Conservation (phyloP, 2,329 filamentous ascomycete genomes). For the Penicillium nordicum region DNA sequence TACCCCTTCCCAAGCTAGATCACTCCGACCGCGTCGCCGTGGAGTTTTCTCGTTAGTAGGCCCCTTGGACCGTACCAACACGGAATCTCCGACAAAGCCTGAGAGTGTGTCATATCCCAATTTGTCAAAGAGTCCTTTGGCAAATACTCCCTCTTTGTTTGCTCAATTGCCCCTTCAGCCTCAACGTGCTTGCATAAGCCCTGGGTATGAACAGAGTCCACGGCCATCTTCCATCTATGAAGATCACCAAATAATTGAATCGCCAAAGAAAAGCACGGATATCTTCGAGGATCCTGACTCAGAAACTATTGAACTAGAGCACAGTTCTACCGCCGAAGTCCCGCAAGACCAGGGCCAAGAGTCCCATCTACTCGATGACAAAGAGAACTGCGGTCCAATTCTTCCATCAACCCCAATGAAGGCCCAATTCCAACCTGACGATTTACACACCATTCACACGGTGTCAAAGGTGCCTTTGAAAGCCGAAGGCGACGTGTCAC, state of each 20-base stretch:
- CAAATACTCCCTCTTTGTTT: slow-evolving; percentile 15
- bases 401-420: slow-evolving; percentile 57
- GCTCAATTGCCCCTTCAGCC: slow-evolving; percentile 15
- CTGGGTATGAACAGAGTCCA: slow-evolving; percentile 12
- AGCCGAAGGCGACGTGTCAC: slow-evolving; percentile 54
- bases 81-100: neutral
- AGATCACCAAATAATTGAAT: slow-evolving; percentile 10
- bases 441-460: slow-evolving; percentile 62
- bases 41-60: slow-evolving; percentile 38
- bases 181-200: slow-evolving; percentile 9
- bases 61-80: slow-evolving; percentile 15
- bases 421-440: slow-evolving; percentile 36
- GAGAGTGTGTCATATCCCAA: slow-evolving; percentile 23
- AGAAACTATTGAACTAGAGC: neutral
- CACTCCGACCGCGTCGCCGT: slow-evolving; percentile 26
- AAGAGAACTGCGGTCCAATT: slow-evolving; percentile 28
- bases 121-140: slow-evolving; percentile 19
- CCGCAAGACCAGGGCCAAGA: slow-evolving; percentile 12
- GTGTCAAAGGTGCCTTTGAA: slow-evolving; percentile 75
- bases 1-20: slow-evolving; percentile 49
- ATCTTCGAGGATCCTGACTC: slow-evolving; percentile 26
- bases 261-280: slow-evolving; percentile 10
- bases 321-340: neutral
- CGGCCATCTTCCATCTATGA: slow-evolving; percentile 5
- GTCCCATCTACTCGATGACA: slow-evolving; percentile 20